Evolutionary conservation across 2,329 filamentous ascomycete genomes (phyloP), one percentile per base, ranked within the genome.

Genomic region (Phialophora tarda): DNA sequence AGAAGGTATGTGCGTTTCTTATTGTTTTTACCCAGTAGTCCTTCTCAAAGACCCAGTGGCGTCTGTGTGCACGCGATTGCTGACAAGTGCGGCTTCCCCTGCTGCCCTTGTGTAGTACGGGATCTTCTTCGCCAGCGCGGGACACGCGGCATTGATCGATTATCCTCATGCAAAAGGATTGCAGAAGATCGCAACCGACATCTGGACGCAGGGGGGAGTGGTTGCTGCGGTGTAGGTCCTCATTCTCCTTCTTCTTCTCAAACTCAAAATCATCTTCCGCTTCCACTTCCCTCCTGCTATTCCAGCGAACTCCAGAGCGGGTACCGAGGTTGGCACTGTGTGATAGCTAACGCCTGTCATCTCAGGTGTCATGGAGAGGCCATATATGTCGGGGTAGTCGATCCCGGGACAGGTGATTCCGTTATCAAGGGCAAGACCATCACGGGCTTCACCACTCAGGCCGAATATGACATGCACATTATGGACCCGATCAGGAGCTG

Each of bases 131-230:
- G 79, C 79, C 5, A 77, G 75, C 3, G 80, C 79, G 1, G 80
- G 80, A 17, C 81, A 83, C 63, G 82, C 82, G 0, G 75, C 80
- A 1, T 69, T 83, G 56, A 78, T 83, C 59, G 81, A 83, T 70
- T 83, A 82, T 68, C 81, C 82, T 4, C 76, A 74, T 32, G 80
- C 82, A 4, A 76, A 67, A 23, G 72, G 66, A 1, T 73, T 83
- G 58, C 80, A 83, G 66, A 73, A 72, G 8, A 78, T 83, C 60
- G 81, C 80, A 1, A 69, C 75, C 21, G 69, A 77, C 34, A 75
- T 83, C 17, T 83, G 75, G 71, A 72, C 74, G 1, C 76, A 77
- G 50, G 79, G 79, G 4, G 79, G 79, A 26, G 72, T 83, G 50
- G 74, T 83, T 30, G 75, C 78, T 7, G 77, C 80, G 11, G 82